Percentiles rank a stretch among this genome's conserved stretches.
phyloP scores from a whole-genome alignment of 2,329 filamentous ascomycete species.

The Neonectria punicea region DNA sequence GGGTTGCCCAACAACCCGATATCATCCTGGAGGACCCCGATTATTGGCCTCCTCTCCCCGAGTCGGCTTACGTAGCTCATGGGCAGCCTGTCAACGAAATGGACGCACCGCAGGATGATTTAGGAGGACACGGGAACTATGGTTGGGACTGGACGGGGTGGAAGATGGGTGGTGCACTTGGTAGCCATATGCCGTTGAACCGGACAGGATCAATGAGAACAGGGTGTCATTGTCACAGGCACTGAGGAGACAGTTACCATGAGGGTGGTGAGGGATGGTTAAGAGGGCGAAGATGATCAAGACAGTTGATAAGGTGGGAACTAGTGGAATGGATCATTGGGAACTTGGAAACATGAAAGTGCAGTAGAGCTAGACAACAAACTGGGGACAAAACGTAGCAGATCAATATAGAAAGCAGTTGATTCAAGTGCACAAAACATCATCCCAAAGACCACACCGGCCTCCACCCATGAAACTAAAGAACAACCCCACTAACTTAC shows the following conservation, averaged over 20 bases:
- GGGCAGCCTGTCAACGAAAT: slow-evolving; percentile 30
- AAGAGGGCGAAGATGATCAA: neutral
- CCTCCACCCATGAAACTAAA: neutral
- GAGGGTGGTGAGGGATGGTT: neutral
- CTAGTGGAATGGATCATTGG: neutral
- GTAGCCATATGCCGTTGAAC: neutral
- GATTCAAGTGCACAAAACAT: neutral
- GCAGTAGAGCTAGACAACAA: neutral
- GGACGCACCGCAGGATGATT: slow-evolving; percentile 40
- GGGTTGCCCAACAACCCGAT: slow-evolving; percentile 17
- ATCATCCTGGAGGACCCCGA: slow-evolving; percentile 2
- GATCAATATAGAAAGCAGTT: neutral
- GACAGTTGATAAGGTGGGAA: neutral
- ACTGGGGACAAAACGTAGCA: neutral
- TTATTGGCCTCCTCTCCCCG: neutral
- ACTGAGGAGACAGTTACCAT: neutral
- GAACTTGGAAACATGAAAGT: neutral
- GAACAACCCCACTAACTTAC: slow-evolving; percentile 9
- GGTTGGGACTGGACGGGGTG: neutral
- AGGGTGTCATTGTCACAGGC: too few species aligned
- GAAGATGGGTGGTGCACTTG: neutral
- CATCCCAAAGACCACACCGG: neutral
- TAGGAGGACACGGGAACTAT: neutral
- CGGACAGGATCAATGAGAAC: neutral
- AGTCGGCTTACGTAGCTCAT: neutral